Percentiles rank a stretch among this genome's conserved stretches.
Evolutionary conservation across 2,329 filamentous ascomycete genomes (phyloP).

Genomic region (Amauroascus niger): DNA sequence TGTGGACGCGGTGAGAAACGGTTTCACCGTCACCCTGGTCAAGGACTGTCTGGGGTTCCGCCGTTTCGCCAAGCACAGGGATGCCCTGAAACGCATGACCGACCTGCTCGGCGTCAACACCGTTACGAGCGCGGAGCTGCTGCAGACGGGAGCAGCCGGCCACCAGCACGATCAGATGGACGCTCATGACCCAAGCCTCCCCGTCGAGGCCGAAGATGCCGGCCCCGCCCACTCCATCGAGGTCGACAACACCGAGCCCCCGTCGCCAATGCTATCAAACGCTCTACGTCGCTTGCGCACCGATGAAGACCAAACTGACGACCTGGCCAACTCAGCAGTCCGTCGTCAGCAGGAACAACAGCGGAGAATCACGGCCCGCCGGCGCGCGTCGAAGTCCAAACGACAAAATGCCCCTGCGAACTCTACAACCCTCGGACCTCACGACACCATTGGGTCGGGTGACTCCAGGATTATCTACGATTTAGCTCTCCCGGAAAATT

Average conservation of each 20-base stretch:
- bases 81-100: conserved; percentile 60
- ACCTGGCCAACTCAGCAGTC: neutral
- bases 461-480: conserved; percentile 67
- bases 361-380: neutral
- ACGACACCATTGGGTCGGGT: conserved; percentile 61
- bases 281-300: conserved; percentile 2
- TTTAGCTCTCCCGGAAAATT: conserved; percentile 50
- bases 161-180: conserved; percentile 37
- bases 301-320: neutral
- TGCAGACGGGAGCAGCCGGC: conserved; percentile 35
- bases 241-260: conserved; percentile 1
- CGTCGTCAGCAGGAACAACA: neutral
- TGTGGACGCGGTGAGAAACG: conserved; percentile 78
- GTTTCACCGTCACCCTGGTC: conserved; percentile 74
- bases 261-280: neutral
- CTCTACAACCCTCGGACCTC: conserved; percentile 36
- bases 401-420: conserved; percentile 19
- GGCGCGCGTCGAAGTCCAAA: conserved; percentile 2
- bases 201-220: neutral
- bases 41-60: conserved; percentile 84
- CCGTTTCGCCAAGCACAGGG: conserved; percentile 56
- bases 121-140: conserved; percentile 51
- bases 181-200: no score
- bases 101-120: conserved; percentile 65
- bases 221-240: neutral